Evolutionary conservation across 2,329 filamentous ascomycete genomes (phyloP).

Genomic region (Davidsoniella eucalypti): DNA sequence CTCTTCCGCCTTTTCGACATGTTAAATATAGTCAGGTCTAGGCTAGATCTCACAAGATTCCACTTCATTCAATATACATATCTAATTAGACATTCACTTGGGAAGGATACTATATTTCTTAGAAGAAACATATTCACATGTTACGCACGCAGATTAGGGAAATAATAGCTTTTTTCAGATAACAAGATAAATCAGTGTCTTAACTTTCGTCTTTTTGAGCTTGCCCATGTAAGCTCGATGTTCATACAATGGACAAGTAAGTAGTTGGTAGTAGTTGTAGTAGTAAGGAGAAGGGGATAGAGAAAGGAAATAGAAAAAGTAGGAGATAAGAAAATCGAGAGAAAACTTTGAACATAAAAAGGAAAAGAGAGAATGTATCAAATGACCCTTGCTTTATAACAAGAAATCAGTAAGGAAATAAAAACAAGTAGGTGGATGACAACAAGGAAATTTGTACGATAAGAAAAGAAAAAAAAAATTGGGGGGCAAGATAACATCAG

Average conservation of each 20-base stretch:
- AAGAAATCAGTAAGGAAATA: conserved; percentile 17
- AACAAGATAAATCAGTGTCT: background rate
- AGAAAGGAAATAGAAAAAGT: conserved; percentile 17
- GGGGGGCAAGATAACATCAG: conserved; percentile 8
- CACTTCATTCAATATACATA: no score
- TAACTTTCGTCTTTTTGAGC: background rate
- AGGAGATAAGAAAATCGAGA: conserved; percentile 3
- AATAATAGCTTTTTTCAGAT: background rate
- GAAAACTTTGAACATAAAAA: conserved; percentile 2
- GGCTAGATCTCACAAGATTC: background rate
- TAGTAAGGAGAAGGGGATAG: conserved; percentile 17
- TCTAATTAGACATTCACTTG: no score
- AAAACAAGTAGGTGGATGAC: conserved; percentile 14
- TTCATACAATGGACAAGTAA: background rate
- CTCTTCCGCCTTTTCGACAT: no score
- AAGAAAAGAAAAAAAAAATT: background rate
- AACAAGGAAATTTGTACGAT: conserved; percentile 14
- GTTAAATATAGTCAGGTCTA: background rate
- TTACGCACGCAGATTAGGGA: background rate
- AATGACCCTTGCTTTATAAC: conserved; percentile 16
- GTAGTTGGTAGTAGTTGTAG: background rate
- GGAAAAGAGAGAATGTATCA: conserved; percentile 4
- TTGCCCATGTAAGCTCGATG: background rate
- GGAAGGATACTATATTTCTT: no score
- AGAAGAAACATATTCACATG: no score